A percentile compares a stretch with the other conserved stretches of the same genome.
These are phyloP conservation scores for Parsonsia alboflavescens DNA, from an alignment of 257 asterid genomes.

Conservation along the genomic window DNA sequence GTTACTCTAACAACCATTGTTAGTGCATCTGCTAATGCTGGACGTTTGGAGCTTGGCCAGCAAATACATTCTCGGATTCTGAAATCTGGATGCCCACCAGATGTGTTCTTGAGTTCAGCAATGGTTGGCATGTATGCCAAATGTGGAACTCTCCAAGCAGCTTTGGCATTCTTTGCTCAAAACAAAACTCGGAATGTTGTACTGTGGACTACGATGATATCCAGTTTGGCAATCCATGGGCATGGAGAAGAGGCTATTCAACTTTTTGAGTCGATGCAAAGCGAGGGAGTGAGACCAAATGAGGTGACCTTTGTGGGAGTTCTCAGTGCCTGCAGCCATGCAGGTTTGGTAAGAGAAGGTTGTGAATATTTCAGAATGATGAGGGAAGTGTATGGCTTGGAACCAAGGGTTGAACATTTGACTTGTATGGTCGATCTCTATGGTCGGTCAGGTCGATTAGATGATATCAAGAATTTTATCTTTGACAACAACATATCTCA, in stretches of 20 bases:
- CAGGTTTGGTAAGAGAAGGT: conserved; percentile 68
- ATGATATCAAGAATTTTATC: conserved; percentile 53
- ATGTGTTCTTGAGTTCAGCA: conserved; percentile 47
- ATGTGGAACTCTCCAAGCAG: conserved; percentile 56
- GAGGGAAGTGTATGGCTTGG: conserved; percentile 40
- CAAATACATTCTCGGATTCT: conserved; percentile 57
- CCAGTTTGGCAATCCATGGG: conserved; percentile 59
- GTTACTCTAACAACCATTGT: conserved; percentile 53
- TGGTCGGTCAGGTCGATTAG: conserved; percentile 59
- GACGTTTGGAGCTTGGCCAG: conserved; percentile 58
- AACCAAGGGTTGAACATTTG: conserved; percentile 50
- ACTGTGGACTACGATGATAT: conserved; percentile 64
- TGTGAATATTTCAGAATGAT: conserved; percentile 62
- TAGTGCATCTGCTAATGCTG: conserved; percentile 42
- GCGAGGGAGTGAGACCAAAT: conserved; percentile 47
- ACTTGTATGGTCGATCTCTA: conserved; percentile 71
- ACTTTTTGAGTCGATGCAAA: conserved; percentile 53
- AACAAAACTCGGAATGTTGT: conserved; percentile 45
- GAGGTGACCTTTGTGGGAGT: conserved; percentile 60
- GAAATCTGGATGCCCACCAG: conserved; percentile 49
- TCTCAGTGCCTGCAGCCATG: conserved; percentile 67
- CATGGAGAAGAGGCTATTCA: conserved; percentile 49
- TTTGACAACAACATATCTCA: conserved; percentile 39
- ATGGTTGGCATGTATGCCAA: conserved; percentile 77
- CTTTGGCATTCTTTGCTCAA: conserved; percentile 41